Evolutionary conservation across 2,329 filamentous ascomycete species (phyloP), one percentile per base, ranked within the genome.

Genomic region (Triangularia setosa): DNA sequence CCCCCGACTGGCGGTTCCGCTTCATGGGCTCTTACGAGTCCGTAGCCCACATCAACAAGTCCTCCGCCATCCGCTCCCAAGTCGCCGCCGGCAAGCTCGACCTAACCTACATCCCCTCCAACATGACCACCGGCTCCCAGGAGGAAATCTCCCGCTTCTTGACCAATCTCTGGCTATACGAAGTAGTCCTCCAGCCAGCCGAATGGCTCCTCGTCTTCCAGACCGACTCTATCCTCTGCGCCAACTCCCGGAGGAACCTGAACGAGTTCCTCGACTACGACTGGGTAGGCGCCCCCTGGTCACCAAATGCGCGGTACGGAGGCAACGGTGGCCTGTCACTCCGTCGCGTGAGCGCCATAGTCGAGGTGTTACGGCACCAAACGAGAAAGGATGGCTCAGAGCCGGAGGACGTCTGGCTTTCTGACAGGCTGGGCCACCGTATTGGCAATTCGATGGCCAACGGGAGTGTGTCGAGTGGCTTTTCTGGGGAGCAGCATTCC

Each of bases 321-420:
- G 82, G 82, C 33, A 84, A 84, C 68, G 82, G 82, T 14, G 82
- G 82, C 1, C 74, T 84, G 21, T 84, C 81, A 18, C 74, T 86
- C 24, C 77, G 84, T 58, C 78, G 83, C 16, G 81, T 86, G 53
- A 81, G 79, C 69, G 76, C 79, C 66, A 84, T 86, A 62, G 73
- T 84, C 55, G 78, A 83, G n/a, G 73, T 86, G 3, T 76, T 86
- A 53, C 74, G 76, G 40, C 75, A 81, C 59, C 80, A 86, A 72
- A 70, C 76, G 28, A 79, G 84, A 2, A 70, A 71, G 18, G 72
- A 78, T 54, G 73, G 76, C 65, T 77, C 76, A 7, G 79, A 83
- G 58, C 79, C 83, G 27, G 84, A 86, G 72, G 84, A 86, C 67
- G 80, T 84, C 24, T 87, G 84, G 84, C 76, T 86, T 14, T 79